phyloP scores from a whole-genome alignment of 345 rosid species.

The Populus tremula region DNA sequence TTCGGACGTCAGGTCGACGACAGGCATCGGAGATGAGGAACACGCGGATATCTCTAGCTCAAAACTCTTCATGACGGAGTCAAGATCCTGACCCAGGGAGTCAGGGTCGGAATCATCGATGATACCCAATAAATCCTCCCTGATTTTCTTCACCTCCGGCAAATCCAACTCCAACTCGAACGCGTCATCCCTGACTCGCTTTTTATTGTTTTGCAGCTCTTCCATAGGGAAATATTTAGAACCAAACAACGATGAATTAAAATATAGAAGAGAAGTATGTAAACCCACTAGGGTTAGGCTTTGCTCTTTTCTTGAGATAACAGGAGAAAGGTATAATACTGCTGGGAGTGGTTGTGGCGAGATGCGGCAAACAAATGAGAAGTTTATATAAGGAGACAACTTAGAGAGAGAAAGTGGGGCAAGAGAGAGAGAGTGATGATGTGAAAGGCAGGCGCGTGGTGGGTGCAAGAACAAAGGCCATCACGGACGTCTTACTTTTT shows the following conservation, averaged over 20 bases:
- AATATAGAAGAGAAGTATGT: neutral
- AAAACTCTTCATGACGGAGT: slow-evolving; percentile 30
- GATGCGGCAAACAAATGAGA: slow-evolving; percentile 28
- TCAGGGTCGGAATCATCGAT: slow-evolving; percentile 21
- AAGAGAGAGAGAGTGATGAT: slow-evolving; percentile 20
- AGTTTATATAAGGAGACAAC: slow-evolving; percentile 44
- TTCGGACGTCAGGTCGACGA: slow-evolving; percentile 32
- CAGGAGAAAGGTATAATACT: neutral
- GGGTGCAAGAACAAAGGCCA: slow-evolving; percentile 26
- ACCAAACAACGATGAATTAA: fast-evolving
- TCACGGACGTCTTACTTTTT: slow-evolving; percentile 49
- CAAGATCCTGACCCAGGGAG: slow-evolving; percentile 20
- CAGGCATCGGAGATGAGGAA: neutral
- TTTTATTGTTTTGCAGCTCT: slow-evolving; percentile 24
- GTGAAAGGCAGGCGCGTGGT: slow-evolving; percentile 47
- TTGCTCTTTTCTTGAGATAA: neutral
- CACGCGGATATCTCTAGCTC: slow-evolving; percentile 19
- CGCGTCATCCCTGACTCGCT: slow-evolving; percentile 48
- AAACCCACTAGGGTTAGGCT: neutral
- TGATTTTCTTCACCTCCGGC: slow-evolving; percentile 44
- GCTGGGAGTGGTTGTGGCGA: slow-evolving; percentile 19
- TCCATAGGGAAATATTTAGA: slow-evolving; percentile 24
- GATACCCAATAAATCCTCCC: slow-evolving; percentile 39
- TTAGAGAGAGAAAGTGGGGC: slow-evolving; percentile 26
- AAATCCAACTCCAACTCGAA: slow-evolving; percentile 28